Evolutionary conservation across 345 rosid species (phyloP).

Genomic region (Brassica nigra): DNA sequence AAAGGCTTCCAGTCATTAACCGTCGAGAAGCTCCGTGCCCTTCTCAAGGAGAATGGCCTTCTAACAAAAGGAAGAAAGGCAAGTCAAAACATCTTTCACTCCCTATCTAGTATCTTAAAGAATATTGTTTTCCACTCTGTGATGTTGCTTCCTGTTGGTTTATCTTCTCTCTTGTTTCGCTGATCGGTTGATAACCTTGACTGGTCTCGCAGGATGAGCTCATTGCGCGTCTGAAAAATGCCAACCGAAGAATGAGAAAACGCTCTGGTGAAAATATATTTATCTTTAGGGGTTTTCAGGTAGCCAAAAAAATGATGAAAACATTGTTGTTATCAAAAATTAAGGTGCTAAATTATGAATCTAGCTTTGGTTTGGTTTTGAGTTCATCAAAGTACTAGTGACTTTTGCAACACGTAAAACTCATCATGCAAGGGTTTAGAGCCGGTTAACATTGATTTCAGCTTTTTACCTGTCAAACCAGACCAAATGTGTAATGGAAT

Average conservation of each 20-base stretch:
- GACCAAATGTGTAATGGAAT: neutral
- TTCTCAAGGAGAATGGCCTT: conserved; percentile 78
- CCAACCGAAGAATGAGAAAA: conserved; percentile 36
- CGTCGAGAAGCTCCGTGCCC: conserved; percentile 84
- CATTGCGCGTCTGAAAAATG: conserved; percentile 68
- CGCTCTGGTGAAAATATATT: conserved; percentile 17
- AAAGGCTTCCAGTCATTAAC: conserved; percentile 71
- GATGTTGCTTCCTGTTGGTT: neutral
- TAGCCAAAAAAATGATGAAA: neutral
- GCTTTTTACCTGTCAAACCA: conserved; percentile 1
- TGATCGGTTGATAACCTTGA: neutral
- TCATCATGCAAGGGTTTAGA: neutral
- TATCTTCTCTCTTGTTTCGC: neutral
- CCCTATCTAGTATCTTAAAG: neutral
- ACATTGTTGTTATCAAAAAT: conserved; percentile 6
- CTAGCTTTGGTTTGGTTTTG: neutral
- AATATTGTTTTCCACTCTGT: conserved; percentile 7
- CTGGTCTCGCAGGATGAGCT: conserved; percentile 73
- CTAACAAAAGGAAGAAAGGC: conserved; percentile 83
- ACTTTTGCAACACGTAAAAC: conserved; percentile 6
- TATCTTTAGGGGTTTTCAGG: neutral
- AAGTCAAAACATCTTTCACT: conserved; percentile 22
- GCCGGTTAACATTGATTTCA: neutral
- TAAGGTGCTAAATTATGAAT: conserved; percentile 11
- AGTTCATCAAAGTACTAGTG: neutral